These are phyloP conservation scores for Phalaenopsis aphrodite DNA, from an alignment of 106 monocot species.

Conservation along the genomic window DNA sequence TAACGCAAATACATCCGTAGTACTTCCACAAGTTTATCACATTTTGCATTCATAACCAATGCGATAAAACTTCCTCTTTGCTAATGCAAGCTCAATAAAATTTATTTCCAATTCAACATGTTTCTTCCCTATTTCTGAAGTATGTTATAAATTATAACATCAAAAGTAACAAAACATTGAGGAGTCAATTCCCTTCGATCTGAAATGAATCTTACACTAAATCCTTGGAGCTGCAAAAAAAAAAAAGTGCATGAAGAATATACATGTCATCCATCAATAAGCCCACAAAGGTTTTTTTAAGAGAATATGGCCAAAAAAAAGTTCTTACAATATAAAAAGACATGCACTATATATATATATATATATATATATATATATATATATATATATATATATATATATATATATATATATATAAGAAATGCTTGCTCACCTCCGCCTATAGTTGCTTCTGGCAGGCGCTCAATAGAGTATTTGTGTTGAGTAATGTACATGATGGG, in stretches of 20 bases:
- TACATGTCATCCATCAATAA: background rate
- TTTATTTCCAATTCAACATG: background rate
- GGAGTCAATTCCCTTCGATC: background rate
- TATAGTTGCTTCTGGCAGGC: conserved; percentile 75
- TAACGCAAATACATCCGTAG: too few species aligned
- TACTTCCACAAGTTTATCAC: too few species aligned
- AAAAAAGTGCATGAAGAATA: background rate
- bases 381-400: background rate
- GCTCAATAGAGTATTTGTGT: conserved; percentile 65
- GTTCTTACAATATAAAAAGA: background rate
- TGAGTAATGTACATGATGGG: conserved; percentile 80
- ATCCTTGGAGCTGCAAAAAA: conserved; percentile 13
- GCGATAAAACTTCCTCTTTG: too few species aligned
- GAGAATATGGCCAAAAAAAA: background rate
- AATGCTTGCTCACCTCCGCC: conserved; percentile 46
- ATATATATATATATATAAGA: background rate
- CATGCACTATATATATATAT: background rate
- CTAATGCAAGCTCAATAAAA: background rate
- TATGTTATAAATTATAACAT: background rate
- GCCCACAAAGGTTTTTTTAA: background rate
- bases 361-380: background rate
- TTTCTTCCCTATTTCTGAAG: background rate
- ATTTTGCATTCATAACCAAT: too few species aligned
- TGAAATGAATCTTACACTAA: background rate
- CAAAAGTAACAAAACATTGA: background rate